phyloP scores from a whole-genome alignment of 2,329 filamentous ascomycete species.

The Ophiostoma australiae region DNA sequence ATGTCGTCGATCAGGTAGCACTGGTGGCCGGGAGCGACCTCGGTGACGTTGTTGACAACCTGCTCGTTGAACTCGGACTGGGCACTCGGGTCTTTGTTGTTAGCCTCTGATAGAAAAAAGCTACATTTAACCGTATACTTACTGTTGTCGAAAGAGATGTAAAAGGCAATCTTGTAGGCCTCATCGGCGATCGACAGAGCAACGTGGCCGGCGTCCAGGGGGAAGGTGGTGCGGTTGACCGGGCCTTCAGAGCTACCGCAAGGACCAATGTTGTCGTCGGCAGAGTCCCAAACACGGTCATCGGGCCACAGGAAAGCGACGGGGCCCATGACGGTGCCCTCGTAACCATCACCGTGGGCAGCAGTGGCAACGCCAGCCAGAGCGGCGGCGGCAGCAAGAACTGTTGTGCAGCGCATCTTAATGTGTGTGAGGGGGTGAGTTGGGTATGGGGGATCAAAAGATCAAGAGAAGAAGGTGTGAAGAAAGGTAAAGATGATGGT shows the following conservation, averaged over 20 bases:
- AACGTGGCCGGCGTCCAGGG: slow-evolving; percentile 39
- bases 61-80: slow-evolving; percentile 35
- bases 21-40: slow-evolving; percentile 37
- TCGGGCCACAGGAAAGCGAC: slow-evolving; percentile 53
- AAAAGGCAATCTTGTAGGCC: slow-evolving; percentile 28
- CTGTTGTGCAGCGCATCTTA: slow-evolving; percentile 21
- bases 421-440: neutral
- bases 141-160: slow-evolving; percentile 38
- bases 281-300: slow-evolving; percentile 47
- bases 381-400: slow-evolving; percentile 2
- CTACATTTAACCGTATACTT: slow-evolving; percentile 6
- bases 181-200: slow-evolving; percentile 28
- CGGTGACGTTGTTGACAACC: slow-evolving; percentile 32
- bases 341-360: slow-evolving; percentile 30
- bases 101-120: neutral
- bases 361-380: slow-evolving; percentile 18
- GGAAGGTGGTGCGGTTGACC: slow-evolving; percentile 46
- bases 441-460: neutral
- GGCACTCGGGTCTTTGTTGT: slow-evolving; percentile 30
- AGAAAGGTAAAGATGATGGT: neutral
- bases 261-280: slow-evolving; percentile 47
- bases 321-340: slow-evolving; percentile 45
- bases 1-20: slow-evolving; percentile 35
- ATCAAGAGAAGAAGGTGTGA: neutral
- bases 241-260: slow-evolving; percentile 46